Evolutionary conservation across 139 green algal species (phyloP).

Genomic region (Dunaliella primolecta): DNA sequence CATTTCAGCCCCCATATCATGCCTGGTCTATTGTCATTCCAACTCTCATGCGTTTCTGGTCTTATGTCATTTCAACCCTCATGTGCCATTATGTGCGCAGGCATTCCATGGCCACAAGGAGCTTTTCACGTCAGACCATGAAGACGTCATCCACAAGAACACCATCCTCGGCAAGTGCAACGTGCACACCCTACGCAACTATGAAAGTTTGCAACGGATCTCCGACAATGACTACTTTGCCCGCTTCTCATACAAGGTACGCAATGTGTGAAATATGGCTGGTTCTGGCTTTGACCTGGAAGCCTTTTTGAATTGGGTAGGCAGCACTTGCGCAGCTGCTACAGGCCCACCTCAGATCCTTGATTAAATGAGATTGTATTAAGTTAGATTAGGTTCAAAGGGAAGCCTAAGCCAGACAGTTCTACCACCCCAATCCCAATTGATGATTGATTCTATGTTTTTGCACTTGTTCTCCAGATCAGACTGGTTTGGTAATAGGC

Average conservation of each 20-base stretch:
- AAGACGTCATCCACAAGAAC: constrained; percentile 45
- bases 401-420: too few species aligned
- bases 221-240: constrained; percentile 63
- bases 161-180: constrained; percentile 55
- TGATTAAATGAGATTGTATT: too few species aligned
- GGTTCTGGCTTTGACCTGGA: neutral
- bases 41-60: neutral
- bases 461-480: too few species aligned
- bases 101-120: constrained; percentile 75
- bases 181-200: constrained; percentile 63
- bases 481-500: too few species aligned
- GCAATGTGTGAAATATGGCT: too few species aligned
- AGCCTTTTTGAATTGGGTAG: neutral
- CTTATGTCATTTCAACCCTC: neutral
- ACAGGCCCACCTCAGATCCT: too few species aligned
- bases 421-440: too few species aligned
- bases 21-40: neutral
- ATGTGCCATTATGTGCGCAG: too few species aligned
- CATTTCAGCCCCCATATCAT: too few species aligned
- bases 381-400: too few species aligned
- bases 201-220: constrained; percentile 47
- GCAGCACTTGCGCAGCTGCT: too few species aligned
- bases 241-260: constrained; percentile 70
- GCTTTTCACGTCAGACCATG: constrained; percentile 71
- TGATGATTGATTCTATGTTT: too few species aligned